Percentiles rank a stretch among this genome's conserved stretches.
Evolutionary conservation across 345 rosid species (phyloP).

Genomic region (Brassica juncea): DNA sequence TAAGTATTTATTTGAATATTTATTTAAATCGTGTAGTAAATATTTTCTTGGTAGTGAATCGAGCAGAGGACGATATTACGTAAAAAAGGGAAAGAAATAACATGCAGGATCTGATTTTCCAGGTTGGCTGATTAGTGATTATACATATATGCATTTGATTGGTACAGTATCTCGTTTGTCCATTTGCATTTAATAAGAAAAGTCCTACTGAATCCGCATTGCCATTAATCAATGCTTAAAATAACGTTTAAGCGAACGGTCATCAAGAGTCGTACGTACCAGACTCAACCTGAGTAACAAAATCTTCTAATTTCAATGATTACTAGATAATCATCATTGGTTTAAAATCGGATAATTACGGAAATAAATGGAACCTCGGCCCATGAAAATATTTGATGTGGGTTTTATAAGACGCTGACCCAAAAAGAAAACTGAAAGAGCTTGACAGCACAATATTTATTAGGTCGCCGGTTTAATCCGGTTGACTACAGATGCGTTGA

Average conservation of each 20-base stretch:
- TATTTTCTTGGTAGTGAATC: slow-evolving; percentile 4
- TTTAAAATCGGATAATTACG: background rate
- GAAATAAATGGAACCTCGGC: background rate
- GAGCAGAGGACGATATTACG: background rate
- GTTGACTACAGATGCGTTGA: too few species aligned
- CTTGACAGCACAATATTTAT: background rate
- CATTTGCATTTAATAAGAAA: background rate
- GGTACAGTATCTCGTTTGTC: background rate
- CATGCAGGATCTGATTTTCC: slow-evolving; percentile 2
- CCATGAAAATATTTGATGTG: background rate
- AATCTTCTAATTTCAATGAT: background rate
- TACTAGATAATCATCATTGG: background rate
- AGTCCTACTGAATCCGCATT: background rate
- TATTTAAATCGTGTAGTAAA: slow-evolving; percentile 1
- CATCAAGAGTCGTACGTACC: background rate
- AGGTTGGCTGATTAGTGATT: background rate
- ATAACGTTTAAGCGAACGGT: background rate
- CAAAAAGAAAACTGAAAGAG: background rate
- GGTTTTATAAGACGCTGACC: background rate
- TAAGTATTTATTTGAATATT: slow-evolving; percentile 17
- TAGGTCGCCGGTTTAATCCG: too few species aligned
- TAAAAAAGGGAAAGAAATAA: slow-evolving; percentile 8
- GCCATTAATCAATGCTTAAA: background rate
- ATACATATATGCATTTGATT: background rate
- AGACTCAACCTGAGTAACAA: background rate